Evolutionary conservation across 352 stramenopile species (phyloP), one percentile per base, ranked within the genome.

Genomic region (Phytophthora nicotianae): DNA sequence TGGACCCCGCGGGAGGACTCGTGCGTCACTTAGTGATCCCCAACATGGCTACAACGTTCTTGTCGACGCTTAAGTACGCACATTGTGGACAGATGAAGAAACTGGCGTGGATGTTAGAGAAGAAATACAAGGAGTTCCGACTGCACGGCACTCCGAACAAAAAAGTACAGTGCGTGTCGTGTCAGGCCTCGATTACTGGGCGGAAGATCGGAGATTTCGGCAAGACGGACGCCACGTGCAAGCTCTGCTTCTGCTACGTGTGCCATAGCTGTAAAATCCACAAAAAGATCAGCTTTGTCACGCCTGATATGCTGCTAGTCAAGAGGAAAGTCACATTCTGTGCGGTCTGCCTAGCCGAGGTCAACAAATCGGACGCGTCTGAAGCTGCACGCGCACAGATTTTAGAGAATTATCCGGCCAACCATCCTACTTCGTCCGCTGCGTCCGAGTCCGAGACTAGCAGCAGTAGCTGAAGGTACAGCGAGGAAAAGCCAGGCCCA

Each of bases 81-180:
- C 54, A 75, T 14, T 78, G 70, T 14, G 70, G 63, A 8, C 50
- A 70, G 37, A 79, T 79, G 70, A 75, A 75, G 47, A 78, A 79
- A 29, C 53, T 79, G 0, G 60, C 65, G 17, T 77, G 70, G 70
- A 60, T 77, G 53, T 27, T 78, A 4, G 57, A 76, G 21, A 75
- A 59, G 48, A 23, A 27, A 8, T 70, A 73, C 49, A 66, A 70
- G 38, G 61, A 67, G 50, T 67, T 62, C 29, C 52, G 51, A 14
- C 7, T 51, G 35, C 61, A 59, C 0, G 61, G 66, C 4, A 53
- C 23, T 5, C 65, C 65, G 3, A 65, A 65, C 46, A 64, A 68
- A 29, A 68, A 50, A 23, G 21, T 19, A 5, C 37, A 71, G 40
- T 74, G 65, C 33, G 69, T 74, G 35, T 63, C 60, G 20, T 74